These are phyloP conservation scores for Cladophialophora carrionii DNA, from an alignment of 2,329 filamentous ascomycete genomes.

Conservation along the genomic window DNA sequence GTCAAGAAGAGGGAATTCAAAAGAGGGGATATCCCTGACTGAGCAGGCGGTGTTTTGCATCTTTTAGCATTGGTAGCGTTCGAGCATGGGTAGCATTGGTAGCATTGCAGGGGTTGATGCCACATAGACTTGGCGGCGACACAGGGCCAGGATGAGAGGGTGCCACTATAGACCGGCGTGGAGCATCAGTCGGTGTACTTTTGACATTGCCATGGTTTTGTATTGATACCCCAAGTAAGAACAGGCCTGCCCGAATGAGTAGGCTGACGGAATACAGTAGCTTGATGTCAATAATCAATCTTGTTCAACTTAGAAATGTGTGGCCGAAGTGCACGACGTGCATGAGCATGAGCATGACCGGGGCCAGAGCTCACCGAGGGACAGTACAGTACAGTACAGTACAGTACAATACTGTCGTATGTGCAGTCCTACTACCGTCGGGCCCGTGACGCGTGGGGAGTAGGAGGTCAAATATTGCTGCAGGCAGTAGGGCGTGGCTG, in stretches of 20 bases:
- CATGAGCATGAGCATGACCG: no score
- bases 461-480: no score
- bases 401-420: no score
- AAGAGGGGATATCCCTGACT: conserved; percentile 39
- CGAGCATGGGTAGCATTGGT: neutral
- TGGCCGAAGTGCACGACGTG: neutral
- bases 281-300: neutral
- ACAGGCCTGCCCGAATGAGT: neutral
- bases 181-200: neutral
- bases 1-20: conserved; percentile 58
- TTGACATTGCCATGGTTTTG: conserved; percentile 13
- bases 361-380: no score
- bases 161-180: neutral
- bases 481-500: no score
- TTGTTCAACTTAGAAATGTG: neutral
- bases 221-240: conserved; percentile 27
- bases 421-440: no score
- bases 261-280: neutral
- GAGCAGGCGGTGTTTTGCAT: neutral
- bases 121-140: neutral
- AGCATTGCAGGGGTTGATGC: neutral
- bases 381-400: no score
- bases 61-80: neutral
- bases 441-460: no score
- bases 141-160: neutral